Base-by-base conservation (phyloP, 1,284 basidiomycete genomes). In the Ceratobasidium papillatum region DNA sequence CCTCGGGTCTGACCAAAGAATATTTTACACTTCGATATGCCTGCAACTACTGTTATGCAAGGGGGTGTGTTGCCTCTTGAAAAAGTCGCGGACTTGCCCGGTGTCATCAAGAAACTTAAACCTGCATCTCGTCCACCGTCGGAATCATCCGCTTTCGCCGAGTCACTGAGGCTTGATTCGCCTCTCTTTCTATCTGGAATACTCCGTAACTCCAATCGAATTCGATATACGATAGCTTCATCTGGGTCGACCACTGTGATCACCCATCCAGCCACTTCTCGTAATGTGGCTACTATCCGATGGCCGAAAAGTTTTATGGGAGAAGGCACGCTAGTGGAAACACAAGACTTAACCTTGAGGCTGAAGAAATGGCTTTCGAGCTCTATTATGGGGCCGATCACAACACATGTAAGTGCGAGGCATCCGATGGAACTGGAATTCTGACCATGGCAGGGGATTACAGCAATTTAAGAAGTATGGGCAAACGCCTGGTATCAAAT, bases 401-500 rank as follows among this genome's bases (percentile, higher is more conserved):
- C n/a, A n/a, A 8, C 30, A 12, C 47, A 32, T 12, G 64, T 66
- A 51, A 52, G 64, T 52, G n/a, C 22, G 17, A 8, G 22, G 22
- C 41, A 17, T 25, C 14, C 17, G 17, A 49, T 36, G 32, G 25
- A 45, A 4, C 12, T 22, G 3, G 25, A 22, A 17, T 56, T 32
- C n/a, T 56, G 25, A 56, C 25, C 5, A 56, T 19, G 12, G 12
- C 19, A 14, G 25, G 8, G 19, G 17, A 5, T 27, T 56, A 5
- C 32, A 64, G 65, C 34, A 54, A 12, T 68, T 68, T n/a, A 41
- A 56, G 41, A 68, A 68, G 36, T 56, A 52, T n/a, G 65, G 65
- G 12, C 32, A 52, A 52, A 56, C 51, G 4, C 65, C 65, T n/a
- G 38, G 52, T 36, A 56, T 68, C 9, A 54, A 56, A 32, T 68